These are phyloP conservation scores for Epichloe uncinata DNA, from an alignment of 2,329 filamentous ascomycete species.

Conservation along the genomic window DNA sequence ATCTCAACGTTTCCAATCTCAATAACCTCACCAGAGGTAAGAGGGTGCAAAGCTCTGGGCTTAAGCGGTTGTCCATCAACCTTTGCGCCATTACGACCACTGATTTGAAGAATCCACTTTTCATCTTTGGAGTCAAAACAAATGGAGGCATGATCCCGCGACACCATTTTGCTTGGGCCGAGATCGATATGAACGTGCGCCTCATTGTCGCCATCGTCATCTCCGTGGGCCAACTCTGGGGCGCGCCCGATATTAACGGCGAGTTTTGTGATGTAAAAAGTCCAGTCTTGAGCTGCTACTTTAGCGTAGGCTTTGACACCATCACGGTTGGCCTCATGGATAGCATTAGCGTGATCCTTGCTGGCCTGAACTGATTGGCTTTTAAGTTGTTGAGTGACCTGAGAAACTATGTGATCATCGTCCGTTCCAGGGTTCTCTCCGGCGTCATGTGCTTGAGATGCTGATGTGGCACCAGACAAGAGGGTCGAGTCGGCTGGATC, in stretches of 20 bases:
- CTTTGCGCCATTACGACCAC: slow-evolving; percentile 83
- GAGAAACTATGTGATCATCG: slow-evolving; percentile 42
- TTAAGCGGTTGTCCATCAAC: slow-evolving; percentile 64
- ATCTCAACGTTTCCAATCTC: slow-evolving; percentile 91
- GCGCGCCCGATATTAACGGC: slow-evolving; percentile 63
- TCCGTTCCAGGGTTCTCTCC: slow-evolving; percentile 29
- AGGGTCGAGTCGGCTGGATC: slow-evolving; percentile 5
- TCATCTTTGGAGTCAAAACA: slow-evolving; percentile 55
- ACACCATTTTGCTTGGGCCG: slow-evolving; percentile 70
- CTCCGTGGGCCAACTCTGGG: slow-evolving; percentile 33
- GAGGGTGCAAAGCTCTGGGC: slow-evolving; percentile 47
- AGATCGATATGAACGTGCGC: slow-evolving; percentile 72
- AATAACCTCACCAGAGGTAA: slow-evolving; percentile 80
- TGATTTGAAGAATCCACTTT: slow-evolving; percentile 74
- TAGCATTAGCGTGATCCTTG: slow-evolving; percentile 48
- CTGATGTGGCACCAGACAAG: slow-evolving; percentile 8
- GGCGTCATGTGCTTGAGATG: slow-evolving; percentile 24
- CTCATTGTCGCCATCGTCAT: slow-evolving; percentile 30
- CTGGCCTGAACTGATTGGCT: slow-evolving; percentile 41
- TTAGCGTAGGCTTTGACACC: slow-evolving; percentile 68
- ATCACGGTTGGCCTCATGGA: slow-evolving; percentile 47
- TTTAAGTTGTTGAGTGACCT: slow-evolving; percentile 39
- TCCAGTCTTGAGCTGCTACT: slow-evolving; percentile 71
- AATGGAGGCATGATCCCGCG: slow-evolving; percentile 62
- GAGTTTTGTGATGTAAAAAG: slow-evolving; percentile 65